Percentiles rank a stretch among this genome's conserved stretches.
Conservation (phyloP, 805 yeast species). For the Cyberlindnera galapagoensis region DNA sequence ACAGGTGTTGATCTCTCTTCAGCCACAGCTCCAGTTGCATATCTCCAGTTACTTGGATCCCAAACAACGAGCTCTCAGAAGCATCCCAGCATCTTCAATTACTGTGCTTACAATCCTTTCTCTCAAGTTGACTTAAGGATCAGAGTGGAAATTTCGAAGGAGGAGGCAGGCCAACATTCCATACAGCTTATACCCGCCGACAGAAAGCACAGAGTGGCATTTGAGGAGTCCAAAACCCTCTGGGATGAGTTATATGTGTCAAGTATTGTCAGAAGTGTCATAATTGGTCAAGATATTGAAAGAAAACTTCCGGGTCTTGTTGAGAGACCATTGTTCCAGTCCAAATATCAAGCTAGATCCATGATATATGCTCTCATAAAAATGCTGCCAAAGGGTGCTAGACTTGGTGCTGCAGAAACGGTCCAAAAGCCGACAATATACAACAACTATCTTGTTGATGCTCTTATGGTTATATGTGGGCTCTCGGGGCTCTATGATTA, state of each 20-base stretch:
- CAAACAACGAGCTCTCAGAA: conserved; percentile 16
- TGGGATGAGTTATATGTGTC: conserved; percentile 65
- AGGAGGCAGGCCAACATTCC: conserved; percentile 27
- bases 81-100: conserved; percentile 35
- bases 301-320: conserved; percentile 54
- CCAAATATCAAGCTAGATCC: conserved; percentile 6
- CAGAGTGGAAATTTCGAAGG: conserved; percentile 49
- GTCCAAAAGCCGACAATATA: conserved; percentile 60
- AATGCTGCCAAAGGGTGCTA: conserved; percentile 39
- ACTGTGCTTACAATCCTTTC: conserved; percentile 70
- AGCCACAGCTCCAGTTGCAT: conserved; percentile 40
- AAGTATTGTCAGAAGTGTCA: conserved; percentile 45
- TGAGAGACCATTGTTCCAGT: conserved; percentile 36
- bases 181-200: conserved; percentile 29
- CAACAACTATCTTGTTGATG: conserved; percentile 67
- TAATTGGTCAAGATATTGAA: conserved; percentile 47
- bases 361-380: conserved; percentile 12
- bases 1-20: conserved; percentile 43
- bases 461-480: conserved; percentile 44
- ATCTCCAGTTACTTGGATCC: conserved; percentile 32
- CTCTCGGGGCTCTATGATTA: conserved; percentile 32
- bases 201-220: conserved; percentile 25
- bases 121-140: conserved; percentile 64
- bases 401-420: conserved; percentile 57
- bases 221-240: conserved; percentile 28